A percentile compares a stretch with the other conserved stretches of the same genome.
Evolutionary conservation across 2,329 filamentous ascomycete genomes (phyloP).

Genomic region (Trichoderma asperellum): DNA sequence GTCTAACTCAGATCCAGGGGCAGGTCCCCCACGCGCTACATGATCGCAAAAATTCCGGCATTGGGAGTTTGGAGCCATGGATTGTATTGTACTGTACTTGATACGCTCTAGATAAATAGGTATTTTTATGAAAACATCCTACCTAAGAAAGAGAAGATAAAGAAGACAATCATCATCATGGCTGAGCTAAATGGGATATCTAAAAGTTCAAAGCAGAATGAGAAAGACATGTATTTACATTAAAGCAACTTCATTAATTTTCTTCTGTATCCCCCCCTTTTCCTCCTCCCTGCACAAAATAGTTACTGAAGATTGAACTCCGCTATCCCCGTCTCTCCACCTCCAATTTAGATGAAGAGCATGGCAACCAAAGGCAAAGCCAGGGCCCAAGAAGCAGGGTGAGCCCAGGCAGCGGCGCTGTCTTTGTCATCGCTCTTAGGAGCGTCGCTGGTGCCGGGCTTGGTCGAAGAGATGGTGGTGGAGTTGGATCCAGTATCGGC

Average conservation of each 20-base stretch:
- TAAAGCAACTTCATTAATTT: conserved; percentile 28
- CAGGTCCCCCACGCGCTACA: conserved; percentile 11
- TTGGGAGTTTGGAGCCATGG: conserved; percentile 2
- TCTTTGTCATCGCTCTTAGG: conserved; percentile 30
- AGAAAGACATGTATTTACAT: conserved; percentile 29
- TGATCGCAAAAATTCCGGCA: not conserved
- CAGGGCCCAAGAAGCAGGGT: conserved; percentile 42
- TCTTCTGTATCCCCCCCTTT: not conserved
- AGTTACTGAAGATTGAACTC: conserved; percentile 11
- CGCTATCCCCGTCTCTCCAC: conserved; percentile 21
- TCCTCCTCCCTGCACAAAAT: not conserved
- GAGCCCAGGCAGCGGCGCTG: conserved; percentile 38
- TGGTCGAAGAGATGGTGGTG: conserved; percentile 22
- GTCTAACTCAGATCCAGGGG: not conserved
- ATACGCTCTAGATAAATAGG: not conserved
- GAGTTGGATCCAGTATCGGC: conserved; percentile 40
- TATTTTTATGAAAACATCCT: not conserved
- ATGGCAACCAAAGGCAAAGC: conserved; percentile 42
- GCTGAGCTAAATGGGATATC: conserved; percentile 26
- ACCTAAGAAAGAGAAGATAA: not conserved
- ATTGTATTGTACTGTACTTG: conserved; percentile 1
- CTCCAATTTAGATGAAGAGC: conserved; percentile 39
- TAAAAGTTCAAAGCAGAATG: conserved; percentile 28
- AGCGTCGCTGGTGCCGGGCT: not conserved
- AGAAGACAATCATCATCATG: conserved; percentile 24